These are phyloP conservation scores for Gossypium stocksii DNA, from an alignment of 345 rosid genomes.

Conservation along the genomic window DNA sequence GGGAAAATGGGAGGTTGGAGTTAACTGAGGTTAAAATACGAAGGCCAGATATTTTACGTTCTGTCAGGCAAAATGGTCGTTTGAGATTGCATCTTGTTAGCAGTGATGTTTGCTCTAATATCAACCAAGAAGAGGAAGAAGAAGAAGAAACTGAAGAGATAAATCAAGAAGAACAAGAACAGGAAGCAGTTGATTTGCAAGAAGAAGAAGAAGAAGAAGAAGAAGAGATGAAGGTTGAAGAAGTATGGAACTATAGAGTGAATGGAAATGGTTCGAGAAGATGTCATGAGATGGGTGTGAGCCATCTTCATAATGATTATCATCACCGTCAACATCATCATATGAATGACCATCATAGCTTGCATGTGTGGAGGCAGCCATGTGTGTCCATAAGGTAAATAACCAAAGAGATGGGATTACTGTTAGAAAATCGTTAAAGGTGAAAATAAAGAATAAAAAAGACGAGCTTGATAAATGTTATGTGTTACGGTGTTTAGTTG, in stretches of 20 bases:
- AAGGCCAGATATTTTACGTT: slow-evolving; percentile 51
- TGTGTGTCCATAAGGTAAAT: slow-evolving; percentile 59
- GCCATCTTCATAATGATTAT: background rate
- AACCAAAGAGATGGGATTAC: no score
- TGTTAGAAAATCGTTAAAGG: background rate
- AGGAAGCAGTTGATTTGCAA: background rate
- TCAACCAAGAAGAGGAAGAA: slow-evolving; percentile 24
- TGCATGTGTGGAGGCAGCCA: slow-evolving; percentile 52
- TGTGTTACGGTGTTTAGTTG: background rate
- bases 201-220: slow-evolving; percentile 7
- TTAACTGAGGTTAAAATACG: slow-evolving; percentile 53
- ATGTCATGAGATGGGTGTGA: slow-evolving; percentile 37
- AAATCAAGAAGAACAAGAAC: slow-evolving; percentile 16
- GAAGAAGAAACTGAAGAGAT: slow-evolving; percentile 5
- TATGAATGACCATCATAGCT: slow-evolving; percentile 26
- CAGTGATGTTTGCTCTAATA: background rate
- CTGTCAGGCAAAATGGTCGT: slow-evolving; percentile 56
- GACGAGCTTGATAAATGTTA: background rate
- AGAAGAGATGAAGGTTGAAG: slow-evolving; percentile 11
- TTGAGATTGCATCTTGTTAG: slow-evolving; percentile 52
- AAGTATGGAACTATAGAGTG: slow-evolving; percentile 33
- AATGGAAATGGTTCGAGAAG: slow-evolving; percentile 36
- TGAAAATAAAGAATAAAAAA: background rate
- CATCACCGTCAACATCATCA: slow-evolving; percentile 18
- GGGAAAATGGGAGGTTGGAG: slow-evolving; percentile 70